Evolutionary conservation across 2,329 filamentous ascomycete species (phyloP).

Genomic region (Sclerotinia glacialis): DNA sequence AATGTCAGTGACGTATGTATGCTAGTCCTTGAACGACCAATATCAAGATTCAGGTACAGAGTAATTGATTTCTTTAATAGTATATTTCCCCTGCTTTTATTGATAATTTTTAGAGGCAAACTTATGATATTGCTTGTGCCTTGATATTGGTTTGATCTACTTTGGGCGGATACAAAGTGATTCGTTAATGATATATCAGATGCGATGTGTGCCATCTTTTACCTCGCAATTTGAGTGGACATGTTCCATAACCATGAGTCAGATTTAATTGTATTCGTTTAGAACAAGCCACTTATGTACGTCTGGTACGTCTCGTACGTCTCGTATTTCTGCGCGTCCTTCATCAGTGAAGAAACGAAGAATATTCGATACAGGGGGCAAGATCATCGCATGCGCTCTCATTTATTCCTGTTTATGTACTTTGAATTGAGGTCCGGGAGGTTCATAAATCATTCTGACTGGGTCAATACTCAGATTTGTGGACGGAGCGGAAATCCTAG

Average conservation of each 20-base stretch:
- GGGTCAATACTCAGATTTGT: neutral
- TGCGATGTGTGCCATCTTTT: neutral
- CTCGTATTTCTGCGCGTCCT: neutral
- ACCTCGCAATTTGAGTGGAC: neutral
- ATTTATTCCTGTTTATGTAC: neutral
- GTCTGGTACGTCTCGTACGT: no score
- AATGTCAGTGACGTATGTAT: slow-evolving; percentile 9
- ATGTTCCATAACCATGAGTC: neutral
- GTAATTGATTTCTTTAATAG: neutral
- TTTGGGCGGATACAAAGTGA: neutral
- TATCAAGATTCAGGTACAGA: slow-evolving; percentile 12
- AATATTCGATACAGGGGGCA: slow-evolving; percentile 5
- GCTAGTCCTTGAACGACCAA: neutral
- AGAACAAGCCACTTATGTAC: neutral
- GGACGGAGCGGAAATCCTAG: neutral
- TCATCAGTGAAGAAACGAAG: slow-evolving; percentile 13
- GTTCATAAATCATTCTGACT: neutral
- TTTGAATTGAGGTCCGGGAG: neutral
- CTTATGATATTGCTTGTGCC: no score
- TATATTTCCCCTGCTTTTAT: neutral
- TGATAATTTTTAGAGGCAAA: neutral
- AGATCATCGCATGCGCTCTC: neutral
- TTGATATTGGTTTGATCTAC: neutral
- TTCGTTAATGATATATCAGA: neutral
- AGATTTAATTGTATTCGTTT: neutral